Base-by-base conservation (phyloP, 768 basidiomycete species). In the Epithele typhae region DNA sequence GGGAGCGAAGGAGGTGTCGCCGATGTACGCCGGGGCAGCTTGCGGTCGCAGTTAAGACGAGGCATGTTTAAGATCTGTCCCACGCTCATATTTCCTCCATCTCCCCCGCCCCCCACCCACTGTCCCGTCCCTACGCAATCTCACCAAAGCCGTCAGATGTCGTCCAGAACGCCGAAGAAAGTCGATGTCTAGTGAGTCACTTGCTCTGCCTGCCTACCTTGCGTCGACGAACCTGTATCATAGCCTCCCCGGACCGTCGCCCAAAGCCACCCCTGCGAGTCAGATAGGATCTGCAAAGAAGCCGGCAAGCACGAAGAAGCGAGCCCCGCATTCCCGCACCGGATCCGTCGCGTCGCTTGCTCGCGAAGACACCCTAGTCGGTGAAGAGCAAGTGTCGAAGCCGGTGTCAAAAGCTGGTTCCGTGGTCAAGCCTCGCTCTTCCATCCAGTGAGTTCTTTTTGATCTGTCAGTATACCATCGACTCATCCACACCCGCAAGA, bases 141-240 rank as follows among this genome's bases (percentile, higher is more conserved):
- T 6, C 35, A 36, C 18, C 35, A n/a, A 7, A 8, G 8, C 17
- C 17, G 8, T 30, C 48, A 55, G 57, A 49, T 40, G 37, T 22
- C 55, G 32, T 17, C 38, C 11, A 38, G 52, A 46, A 57, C 49
- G 9, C 61, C 65, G 1, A 63, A 64, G 60, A 61, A 62, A 43
- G 62, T 66, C 5, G 62, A 66, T 3, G 64, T 66, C 38, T 55
- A 60, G 68, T 68, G 39, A 55, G 68, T 60, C 14, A 21, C 7
- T 36, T 35, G 11, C 22, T 21, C 30, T 10, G 19, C 15, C n/a
- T 40, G 4, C 15, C 25, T 12, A 7, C n/a, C 32, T 12, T 40
- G n/a, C 5, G 14, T 40, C 17, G 17, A 38, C 36, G n/a, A n/a
- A n/a, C n/a, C n/a, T n/a, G n/a, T n/a, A n/a, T n/a, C n/a, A n/a